Evolutionary conservation across 2,329 filamentous ascomycete species (phyloP).

Genomic region (Elsinoe perseae): DNA sequence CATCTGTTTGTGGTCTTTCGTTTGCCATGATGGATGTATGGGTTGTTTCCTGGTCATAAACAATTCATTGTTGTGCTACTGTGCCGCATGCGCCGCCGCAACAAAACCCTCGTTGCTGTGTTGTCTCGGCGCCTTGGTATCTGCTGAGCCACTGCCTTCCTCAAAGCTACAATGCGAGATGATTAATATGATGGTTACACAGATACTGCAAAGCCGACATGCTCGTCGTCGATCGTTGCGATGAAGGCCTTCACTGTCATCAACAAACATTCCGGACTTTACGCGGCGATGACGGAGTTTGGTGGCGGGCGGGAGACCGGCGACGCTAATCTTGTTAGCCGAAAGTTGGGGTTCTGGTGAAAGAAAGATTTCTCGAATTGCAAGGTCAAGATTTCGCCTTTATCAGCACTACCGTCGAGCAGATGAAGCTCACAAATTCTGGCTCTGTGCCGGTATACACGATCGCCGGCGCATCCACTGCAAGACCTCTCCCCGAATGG

Average conservation of each 20-base stretch:
- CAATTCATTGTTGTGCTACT: not conserved
- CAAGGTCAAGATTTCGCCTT: not conserved
- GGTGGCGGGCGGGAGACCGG: constrained; percentile 5
- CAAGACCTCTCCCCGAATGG: constrained; percentile 88
- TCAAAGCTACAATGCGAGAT: too few relatives aligned
- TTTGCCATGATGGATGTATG: not conserved
- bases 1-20: not conserved
- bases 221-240: not conserved
- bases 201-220: too few relatives aligned
- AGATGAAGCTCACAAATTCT: constrained; percentile 75
- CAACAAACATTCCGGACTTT: constrained; percentile 1
- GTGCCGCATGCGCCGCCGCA: not conserved
- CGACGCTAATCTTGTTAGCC: not conserved
- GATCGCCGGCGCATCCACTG: constrained; percentile 81
- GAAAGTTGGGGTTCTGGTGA: not conserved
- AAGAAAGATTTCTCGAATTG: constrained; percentile 4
- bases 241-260: not conserved
- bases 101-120: not conserved
- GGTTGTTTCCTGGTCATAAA: not conserved
- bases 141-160: too few relatives aligned
- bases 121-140: too few relatives aligned
- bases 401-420: constrained; percentile 8
- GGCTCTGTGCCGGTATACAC: constrained; percentile 88
- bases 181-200: too few relatives aligned
- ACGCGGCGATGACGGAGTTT: not conserved